These are phyloP conservation scores for Fonsecaea monophora DNA, from an alignment of 2,329 filamentous ascomycete genomes.

Conservation along the genomic window DNA sequence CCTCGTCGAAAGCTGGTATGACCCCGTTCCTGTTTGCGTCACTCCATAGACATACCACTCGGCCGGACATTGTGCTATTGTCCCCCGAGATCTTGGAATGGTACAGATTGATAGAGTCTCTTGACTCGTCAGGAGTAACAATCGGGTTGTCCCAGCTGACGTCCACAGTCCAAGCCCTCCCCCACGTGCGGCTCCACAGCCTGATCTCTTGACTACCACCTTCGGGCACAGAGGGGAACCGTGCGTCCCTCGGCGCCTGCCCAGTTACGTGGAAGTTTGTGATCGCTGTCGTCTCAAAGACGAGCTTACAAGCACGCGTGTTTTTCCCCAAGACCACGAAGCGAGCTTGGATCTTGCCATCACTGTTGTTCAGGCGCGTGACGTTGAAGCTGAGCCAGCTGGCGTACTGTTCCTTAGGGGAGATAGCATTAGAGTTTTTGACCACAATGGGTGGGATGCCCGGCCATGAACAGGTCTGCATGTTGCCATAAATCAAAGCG, in stretches of 20 bases:
- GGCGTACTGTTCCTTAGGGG: slow-evolving; percentile 52
- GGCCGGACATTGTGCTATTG: slow-evolving; percentile 62
- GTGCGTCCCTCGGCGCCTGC: slow-evolving; percentile 64
- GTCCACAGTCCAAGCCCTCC: slow-evolving; percentile 76
- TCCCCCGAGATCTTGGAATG: slow-evolving; percentile 43
- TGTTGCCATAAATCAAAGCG: slow-evolving; percentile 51
- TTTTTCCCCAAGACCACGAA: slow-evolving; percentile 74
- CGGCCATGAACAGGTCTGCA: slow-evolving; percentile 71
- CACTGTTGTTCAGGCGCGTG: slow-evolving; percentile 50
- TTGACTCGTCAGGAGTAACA: not conserved
- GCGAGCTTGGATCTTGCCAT: slow-evolving; percentile 58
- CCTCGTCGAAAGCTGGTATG: slow-evolving; percentile 85
- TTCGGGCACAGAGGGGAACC: slow-evolving; percentile 69
- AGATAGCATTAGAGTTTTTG: slow-evolving; percentile 36
- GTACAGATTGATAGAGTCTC: not conserved
- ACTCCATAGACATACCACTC: slow-evolving; percentile 82
- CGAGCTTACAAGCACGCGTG: slow-evolving; percentile 77
- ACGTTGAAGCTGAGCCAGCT: slow-evolving; percentile 73
- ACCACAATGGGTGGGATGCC: slow-evolving; percentile 72
- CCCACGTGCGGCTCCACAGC: slow-evolving; percentile 84
- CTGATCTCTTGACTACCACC: slow-evolving; percentile 72
- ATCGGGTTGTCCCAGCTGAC: slow-evolving; percentile 64
- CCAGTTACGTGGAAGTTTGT: slow-evolving; percentile 68
- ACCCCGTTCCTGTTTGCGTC: slow-evolving; percentile 75
- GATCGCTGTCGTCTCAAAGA: slow-evolving; percentile 70